Conservation (phyloP, 257 asterid species). For the Euphrasia confusa region DNA sequence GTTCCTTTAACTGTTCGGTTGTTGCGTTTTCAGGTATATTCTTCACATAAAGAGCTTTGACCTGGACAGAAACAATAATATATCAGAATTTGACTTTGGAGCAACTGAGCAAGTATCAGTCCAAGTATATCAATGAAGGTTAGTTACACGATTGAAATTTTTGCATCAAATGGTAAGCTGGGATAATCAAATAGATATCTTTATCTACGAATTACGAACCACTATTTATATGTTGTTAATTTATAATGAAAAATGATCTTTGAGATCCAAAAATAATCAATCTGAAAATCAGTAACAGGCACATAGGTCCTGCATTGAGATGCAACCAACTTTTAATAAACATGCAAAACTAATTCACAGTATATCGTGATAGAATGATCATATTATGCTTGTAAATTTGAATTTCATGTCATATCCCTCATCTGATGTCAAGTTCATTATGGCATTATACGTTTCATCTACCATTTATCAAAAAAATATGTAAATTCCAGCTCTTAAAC, state of each 20-base stretch:
- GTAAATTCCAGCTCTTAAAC: neutral
- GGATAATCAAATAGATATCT: slow-evolving; percentile 7
- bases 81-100: slow-evolving; percentile 1
- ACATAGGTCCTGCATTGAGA: neutral
- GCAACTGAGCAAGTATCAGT: neutral
- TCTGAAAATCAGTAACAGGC: too few relatives aligned
- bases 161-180: neutral
- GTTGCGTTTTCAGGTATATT: slow-evolving; percentile 82
- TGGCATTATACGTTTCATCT: neutral
- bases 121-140: neutral
- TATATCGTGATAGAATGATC: neutral
- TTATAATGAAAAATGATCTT: too few relatives aligned
- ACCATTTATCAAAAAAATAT: neutral
- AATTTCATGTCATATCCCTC: neutral
- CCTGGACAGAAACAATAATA: slow-evolving; percentile 44
- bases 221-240: neutral
- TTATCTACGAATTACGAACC: neutral
- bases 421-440: slow-evolving; percentile 2
- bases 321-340: neutral
- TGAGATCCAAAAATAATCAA: too few relatives aligned
- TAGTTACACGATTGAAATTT: neutral
- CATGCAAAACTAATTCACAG: neutral
- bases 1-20: slow-evolving; percentile 73
- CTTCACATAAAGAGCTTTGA: slow-evolving; percentile 91
- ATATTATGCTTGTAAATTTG: neutral